These are phyloP conservation scores for Mycogone perniciosa DNA, from an alignment of 2,329 filamentous ascomycete species.

Conservation along the genomic window DNA sequence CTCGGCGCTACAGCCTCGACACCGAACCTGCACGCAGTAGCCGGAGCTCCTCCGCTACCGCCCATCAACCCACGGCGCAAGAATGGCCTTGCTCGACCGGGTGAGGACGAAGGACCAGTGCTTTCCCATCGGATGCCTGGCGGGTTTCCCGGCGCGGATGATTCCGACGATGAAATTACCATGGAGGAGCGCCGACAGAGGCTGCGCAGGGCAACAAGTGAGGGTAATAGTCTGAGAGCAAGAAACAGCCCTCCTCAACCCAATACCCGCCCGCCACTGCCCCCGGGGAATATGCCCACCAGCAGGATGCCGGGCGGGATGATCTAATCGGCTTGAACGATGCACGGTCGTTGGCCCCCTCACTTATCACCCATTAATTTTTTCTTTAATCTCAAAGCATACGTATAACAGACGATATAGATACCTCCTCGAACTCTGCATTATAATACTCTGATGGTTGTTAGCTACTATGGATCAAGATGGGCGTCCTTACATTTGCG, in stretches of 20 bases:
- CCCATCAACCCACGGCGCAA: slow-evolving; percentile 54
- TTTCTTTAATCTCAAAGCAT: not conserved
- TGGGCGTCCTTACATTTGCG: slow-evolving; percentile 3
- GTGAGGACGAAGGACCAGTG: slow-evolving; percentile 27
- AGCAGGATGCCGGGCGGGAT: slow-evolving; percentile 37
- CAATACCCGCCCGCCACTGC: slow-evolving; percentile 22
- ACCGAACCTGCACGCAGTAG: slow-evolving; percentile 31
- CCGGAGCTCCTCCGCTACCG: slow-evolving; percentile 44
- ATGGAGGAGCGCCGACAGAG: slow-evolving; percentile 30
- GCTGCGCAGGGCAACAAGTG: slow-evolving; percentile 38
- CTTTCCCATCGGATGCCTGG: slow-evolving; percentile 14
- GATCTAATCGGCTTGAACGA: slow-evolving; percentile 29
- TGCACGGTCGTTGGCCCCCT: not conserved
- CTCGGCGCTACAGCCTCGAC: slow-evolving; percentile 28
- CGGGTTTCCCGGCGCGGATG: slow-evolving; percentile 15
- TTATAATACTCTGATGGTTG: slow-evolving; percentile 13
- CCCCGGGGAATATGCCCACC: slow-evolving; percentile 22
- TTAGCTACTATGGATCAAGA: not conserved
- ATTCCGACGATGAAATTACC: slow-evolving; percentile 35
- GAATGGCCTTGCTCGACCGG: slow-evolving; percentile 31
- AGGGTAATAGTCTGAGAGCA: slow-evolving; percentile 30
- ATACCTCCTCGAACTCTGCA: slow-evolving; percentile 2
- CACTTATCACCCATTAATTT: slow-evolving; percentile 1
- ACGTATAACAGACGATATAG: slow-evolving; percentile 3
- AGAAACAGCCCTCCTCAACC: slow-evolving; percentile 23